Conservation (phyloP, 2,329 filamentous ascomycete genomes). For the Neoarthrinium moseri region DNA sequence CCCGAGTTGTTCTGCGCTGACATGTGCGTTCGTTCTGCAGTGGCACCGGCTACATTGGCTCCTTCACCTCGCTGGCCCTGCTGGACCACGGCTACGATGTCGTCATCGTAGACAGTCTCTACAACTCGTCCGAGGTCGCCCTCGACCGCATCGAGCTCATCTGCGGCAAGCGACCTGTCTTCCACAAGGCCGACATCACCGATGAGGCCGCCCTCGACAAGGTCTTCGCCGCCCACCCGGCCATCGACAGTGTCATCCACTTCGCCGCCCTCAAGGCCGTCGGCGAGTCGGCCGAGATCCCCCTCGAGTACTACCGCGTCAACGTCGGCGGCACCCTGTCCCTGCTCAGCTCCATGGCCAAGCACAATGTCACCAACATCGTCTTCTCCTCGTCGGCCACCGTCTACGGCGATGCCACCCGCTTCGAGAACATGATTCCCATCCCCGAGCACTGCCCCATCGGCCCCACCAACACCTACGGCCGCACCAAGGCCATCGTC, state of each 20-base stretch:
- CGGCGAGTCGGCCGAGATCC: slow-evolving; percentile 89
- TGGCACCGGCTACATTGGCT: slow-evolving; percentile 98
- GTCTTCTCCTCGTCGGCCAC: slow-evolving; percentile 98
- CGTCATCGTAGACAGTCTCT: slow-evolving; percentile 92
- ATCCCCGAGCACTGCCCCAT: slow-evolving; percentile 97
- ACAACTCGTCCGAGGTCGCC: slow-evolving; percentile 92
- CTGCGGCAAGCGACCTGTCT: slow-evolving; percentile 80
- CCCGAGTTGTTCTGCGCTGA: too few relatives aligned
- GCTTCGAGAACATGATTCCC: slow-evolving; percentile 96
- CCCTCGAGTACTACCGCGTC: slow-evolving; percentile 95
- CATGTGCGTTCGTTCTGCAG: too few relatives aligned
- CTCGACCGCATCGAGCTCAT: slow-evolving; percentile 95
- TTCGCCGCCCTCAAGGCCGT: slow-evolving; percentile 98
- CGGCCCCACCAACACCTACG: slow-evolving; percentile 95
- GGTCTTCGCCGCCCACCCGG: slow-evolving; percentile 84
- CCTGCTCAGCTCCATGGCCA: slow-evolving; percentile 82
- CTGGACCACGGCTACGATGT: slow-evolving; percentile 95
- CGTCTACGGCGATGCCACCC: slow-evolving; percentile 96
- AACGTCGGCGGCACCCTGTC: slow-evolving; percentile 92
- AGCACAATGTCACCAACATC: slow-evolving; percentile 90
- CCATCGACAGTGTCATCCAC: slow-evolving; percentile 97
- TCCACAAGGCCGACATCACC: slow-evolving; percentile 86
- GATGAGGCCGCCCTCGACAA: slow-evolving; percentile 79
- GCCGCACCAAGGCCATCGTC: slow-evolving; percentile 90
- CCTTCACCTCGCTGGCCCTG: slow-evolving; percentile 89